Evolutionary conservation across 441 rosid genomes (phyloP).

Genomic region (Adansonia gregorii): DNA sequence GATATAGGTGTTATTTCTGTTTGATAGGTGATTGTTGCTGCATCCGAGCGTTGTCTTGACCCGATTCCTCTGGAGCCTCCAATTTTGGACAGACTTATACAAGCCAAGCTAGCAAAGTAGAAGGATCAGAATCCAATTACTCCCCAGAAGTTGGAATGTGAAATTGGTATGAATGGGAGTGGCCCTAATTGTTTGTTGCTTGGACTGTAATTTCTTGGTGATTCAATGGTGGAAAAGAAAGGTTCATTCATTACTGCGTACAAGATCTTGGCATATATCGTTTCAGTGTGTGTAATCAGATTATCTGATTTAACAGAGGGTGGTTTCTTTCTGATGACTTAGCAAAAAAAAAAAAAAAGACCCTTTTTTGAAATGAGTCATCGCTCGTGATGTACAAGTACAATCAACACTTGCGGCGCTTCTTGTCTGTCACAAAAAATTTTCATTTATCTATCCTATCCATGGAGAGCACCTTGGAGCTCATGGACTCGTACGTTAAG

Average conservation of each 20-base stretch:
- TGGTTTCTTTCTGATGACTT: neutral
- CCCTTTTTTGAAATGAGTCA: neutral
- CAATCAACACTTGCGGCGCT: neutral
- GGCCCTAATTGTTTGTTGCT: slow-evolving; percentile 13
- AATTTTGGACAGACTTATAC: slow-evolving; percentile 94
- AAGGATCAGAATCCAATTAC: slow-evolving; percentile 48
- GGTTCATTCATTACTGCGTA: neutral
- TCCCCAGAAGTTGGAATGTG: slow-evolving; percentile 21
- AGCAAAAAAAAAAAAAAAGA: neutral
- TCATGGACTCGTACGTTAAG: neutral
- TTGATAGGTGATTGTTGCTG: slow-evolving; percentile 86
- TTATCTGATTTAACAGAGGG: neutral
- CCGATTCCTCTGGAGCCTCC: slow-evolving; percentile 91
- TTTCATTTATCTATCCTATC: neutral
- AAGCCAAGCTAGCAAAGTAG: slow-evolving; percentile 74
- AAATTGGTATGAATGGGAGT: neutral
- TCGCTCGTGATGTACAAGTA: neutral
- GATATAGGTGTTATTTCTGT: slow-evolving; percentile 27
- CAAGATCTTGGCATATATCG: neutral
- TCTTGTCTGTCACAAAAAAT: neutral
- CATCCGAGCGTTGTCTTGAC: slow-evolving; percentile 94
- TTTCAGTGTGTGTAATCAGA: neutral
- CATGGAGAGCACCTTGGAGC: neutral
- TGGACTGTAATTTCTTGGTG: neutral
- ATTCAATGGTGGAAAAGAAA: slow-evolving; percentile 5